Evolutionary conservation across 2,329 filamentous ascomycete species (phyloP).

Genomic region (Alternaria metachromatica): DNA sequence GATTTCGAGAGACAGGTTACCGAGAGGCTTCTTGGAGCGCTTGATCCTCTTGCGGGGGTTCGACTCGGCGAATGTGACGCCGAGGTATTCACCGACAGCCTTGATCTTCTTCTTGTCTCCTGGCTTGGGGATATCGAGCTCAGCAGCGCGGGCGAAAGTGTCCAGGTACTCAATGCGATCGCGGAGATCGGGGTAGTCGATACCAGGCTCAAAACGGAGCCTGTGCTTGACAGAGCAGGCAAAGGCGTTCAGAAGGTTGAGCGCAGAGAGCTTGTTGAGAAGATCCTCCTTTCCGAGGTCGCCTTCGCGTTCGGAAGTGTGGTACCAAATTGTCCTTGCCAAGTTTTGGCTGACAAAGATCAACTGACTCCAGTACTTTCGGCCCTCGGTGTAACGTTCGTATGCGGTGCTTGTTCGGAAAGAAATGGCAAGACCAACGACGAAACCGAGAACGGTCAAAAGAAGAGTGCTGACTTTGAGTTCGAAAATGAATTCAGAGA

Average conservation of each 20-base stretch:
- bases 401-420: conserved; percentile 81
- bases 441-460: conserved; percentile 80
- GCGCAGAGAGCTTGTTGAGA: conserved; percentile 71
- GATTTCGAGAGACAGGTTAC: conserved; percentile 84
- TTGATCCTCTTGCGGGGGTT: conserved; percentile 83
- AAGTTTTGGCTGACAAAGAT: conserved; percentile 64
- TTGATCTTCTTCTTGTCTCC: conserved; percentile 58
- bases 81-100: conserved; percentile 73
- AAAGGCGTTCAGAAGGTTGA: conserved; percentile 81
- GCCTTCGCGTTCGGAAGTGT: conserved; percentile 67
- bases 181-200: conserved; percentile 75
- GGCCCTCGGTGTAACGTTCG: conserved; percentile 68
- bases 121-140: conserved; percentile 49
- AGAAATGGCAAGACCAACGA: conserved; percentile 78
- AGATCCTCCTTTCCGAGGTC: conserved; percentile 69
- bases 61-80: conserved; percentile 75
- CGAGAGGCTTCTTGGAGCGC: conserved; percentile 72
- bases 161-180: conserved; percentile 74
- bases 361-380: conserved; percentile 68
- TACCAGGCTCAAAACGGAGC: conserved; percentile 82
- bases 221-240: conserved; percentile 81
- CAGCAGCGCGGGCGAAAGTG: conserved; percentile 72
- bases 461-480: conserved; percentile 70
- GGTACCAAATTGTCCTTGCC: conserved; percentile 81
- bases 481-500: conserved; percentile 51